Conservation (phyloP, 768 basidiomycete genomes). For the Stropharia rugosoannulata region DNA sequence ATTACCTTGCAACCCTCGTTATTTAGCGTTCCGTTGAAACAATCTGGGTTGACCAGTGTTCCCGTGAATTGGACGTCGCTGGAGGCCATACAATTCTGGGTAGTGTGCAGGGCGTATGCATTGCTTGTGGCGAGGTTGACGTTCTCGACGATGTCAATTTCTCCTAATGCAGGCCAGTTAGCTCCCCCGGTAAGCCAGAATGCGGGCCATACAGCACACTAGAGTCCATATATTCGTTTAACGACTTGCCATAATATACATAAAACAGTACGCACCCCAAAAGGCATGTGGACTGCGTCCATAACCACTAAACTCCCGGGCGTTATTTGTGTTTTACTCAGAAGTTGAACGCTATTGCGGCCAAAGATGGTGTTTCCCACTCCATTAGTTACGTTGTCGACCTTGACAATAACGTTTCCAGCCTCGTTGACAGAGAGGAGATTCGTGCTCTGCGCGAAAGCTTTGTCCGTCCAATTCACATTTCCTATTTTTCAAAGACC, state of each 20-base stretch:
- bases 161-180: constrained; percentile 8
- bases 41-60: constrained; percentile 6
- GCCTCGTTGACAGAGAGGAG: constrained; percentile 7
- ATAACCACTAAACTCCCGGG: constrained; percentile 11
- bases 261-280: constrained; percentile 3
- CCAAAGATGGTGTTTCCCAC: background rate
- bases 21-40: constrained; percentile 9
- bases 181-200: constrained; percentile 13
- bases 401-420: constrained; percentile 10
- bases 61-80: constrained; percentile 3
- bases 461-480: constrained; percentile 3
- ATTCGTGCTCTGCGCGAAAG: background rate
- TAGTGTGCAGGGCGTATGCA: constrained; percentile 8
- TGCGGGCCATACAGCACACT: constrained; percentile 16
- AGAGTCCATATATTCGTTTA: background rate
- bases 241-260: too few relatives aligned
- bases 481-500: background rate
- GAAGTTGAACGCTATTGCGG: constrained; percentile 6
- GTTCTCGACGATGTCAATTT: constrained; percentile 15
- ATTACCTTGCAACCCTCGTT: constrained; percentile 4
- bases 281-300: constrained; percentile 14
- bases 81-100: constrained; percentile 4
- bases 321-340: constrained; percentile 8
- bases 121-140: constrained; percentile 12
- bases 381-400: constrained; percentile 7